Percentiles rank a stretch among this genome's conserved stretches.
Evolutionary conservation across 345 rosid species (phyloP).

Genomic region (Acer negundo): DNA sequence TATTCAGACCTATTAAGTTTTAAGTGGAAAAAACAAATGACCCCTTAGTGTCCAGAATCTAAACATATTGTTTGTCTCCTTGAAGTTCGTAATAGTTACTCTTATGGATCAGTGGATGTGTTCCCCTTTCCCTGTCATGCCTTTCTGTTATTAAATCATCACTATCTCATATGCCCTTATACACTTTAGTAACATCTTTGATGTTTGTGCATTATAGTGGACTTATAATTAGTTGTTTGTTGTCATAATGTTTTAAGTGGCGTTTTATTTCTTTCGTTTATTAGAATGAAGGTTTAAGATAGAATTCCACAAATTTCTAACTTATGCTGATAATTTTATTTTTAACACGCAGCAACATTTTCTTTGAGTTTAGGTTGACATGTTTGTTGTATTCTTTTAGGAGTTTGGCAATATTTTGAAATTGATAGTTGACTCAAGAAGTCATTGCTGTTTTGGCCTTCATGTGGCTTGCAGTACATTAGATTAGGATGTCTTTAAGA

Average conservation of each 20-base stretch:
- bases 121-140: neutral
- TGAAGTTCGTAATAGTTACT: neutral
- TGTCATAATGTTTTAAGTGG: neutral
- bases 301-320: neutral
- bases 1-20: too few relatives aligned
- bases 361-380: neutral
- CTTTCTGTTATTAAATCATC: neutral
- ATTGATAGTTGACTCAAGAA: neutral
- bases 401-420: slow-evolving; percentile 3
- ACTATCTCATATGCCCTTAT: neutral
- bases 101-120: neutral
- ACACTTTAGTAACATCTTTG: neutral
- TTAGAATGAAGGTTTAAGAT: neutral
- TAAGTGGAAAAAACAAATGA: too few relatives aligned
- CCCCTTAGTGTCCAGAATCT: neutral
- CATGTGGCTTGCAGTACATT: neutral
- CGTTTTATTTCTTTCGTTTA: neutral
- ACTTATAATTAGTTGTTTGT: neutral
- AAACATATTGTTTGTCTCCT: slow-evolving; percentile 1
- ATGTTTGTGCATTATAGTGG: neutral
- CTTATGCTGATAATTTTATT: neutral
- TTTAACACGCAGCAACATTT: neutral
- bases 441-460: neutral
- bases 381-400: neutral
- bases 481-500: neutral